phyloP scores from a whole-genome alignment of 2,329 filamentous ascomycete species.

The Penicillium italicum region DNA sequence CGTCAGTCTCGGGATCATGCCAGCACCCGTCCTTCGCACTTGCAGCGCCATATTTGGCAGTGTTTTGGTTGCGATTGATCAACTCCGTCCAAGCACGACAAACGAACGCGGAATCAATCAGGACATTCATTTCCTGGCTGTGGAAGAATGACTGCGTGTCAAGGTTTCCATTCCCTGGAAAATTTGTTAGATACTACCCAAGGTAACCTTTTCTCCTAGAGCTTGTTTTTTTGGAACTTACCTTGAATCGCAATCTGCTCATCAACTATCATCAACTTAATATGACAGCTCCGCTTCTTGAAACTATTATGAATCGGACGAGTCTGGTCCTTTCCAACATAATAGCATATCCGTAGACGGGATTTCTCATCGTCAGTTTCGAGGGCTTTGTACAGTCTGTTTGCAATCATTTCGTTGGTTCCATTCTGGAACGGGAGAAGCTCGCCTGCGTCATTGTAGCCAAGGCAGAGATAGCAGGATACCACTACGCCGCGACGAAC shows the following conservation, averaged over 20 bases:
- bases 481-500: conserved; percentile 65
- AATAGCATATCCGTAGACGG: conserved; percentile 62
- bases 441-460: conserved; percentile 76
- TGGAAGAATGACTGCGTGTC: conserved; percentile 80
- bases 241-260: conserved; percentile 64
- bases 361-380: conserved; percentile 49
- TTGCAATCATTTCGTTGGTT: conserved; percentile 68
- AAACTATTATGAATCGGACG: conserved; percentile 62
- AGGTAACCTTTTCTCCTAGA: neutral
- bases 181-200: neutral
- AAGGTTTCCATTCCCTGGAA: conserved; percentile 65
- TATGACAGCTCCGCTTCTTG: conserved; percentile 67
- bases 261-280: conserved; percentile 75
- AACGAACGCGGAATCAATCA: conserved; percentile 63
- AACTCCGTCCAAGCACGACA: conserved; percentile 62
- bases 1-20: conserved; percentile 51
- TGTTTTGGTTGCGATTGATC: conserved; percentile 65
- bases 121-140: conserved; percentile 71
- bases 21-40: conserved; percentile 58
- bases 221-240: neutral
- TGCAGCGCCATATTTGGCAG: conserved; percentile 55
- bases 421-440: conserved; percentile 72
- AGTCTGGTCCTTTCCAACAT: conserved; percentile 70
- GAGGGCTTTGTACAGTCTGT: conserved; percentile 56
- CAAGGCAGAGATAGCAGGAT: conserved; percentile 68